Conservation (phyloP, 2,329 filamentous ascomycete genomes). For the Claviceps paspali region DNA sequence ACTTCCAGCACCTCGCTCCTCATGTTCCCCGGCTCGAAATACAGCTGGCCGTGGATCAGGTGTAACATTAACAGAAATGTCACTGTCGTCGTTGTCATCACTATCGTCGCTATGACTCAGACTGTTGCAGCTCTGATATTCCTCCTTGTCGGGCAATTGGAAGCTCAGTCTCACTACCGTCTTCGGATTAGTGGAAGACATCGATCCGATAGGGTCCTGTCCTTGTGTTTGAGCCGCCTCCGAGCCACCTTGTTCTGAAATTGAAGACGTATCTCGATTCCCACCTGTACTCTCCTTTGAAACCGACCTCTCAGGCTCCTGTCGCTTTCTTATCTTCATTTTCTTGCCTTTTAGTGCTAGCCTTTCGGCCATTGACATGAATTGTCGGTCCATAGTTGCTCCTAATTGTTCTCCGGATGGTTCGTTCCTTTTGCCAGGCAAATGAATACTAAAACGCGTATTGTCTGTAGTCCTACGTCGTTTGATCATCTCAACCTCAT, state of each 20-base stretch:
- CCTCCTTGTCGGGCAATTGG: constrained; percentile 4
- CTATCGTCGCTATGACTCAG: constrained; percentile 6
- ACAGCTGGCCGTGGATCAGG: background rate
- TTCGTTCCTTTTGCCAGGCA: background rate
- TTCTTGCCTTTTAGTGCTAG: constrained; percentile 38
- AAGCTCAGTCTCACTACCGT: constrained; percentile 9
- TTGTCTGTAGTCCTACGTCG: background rate
- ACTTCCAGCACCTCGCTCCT: background rate
- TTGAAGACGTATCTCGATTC: background rate
- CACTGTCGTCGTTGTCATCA: constrained; percentile 7
- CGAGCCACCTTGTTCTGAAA: background rate
- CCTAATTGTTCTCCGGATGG: background rate
- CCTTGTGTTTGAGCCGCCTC: background rate
- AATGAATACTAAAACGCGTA: background rate
- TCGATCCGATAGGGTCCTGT: background rate
- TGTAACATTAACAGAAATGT: constrained; percentile 9
- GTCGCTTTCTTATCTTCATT: constrained; percentile 33
- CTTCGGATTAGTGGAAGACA: background rate
- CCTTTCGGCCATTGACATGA: constrained; percentile 43
- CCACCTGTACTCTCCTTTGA: background rate
- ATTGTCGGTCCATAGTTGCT: constrained; percentile 13
- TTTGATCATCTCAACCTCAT: background rate
- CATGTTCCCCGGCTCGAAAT: background rate
- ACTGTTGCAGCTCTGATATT: background rate
- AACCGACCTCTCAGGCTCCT: constrained; percentile 5